phyloP scores from a whole-genome alignment of 345 rosid species.

The Eucalyptus marginata region DNA sequence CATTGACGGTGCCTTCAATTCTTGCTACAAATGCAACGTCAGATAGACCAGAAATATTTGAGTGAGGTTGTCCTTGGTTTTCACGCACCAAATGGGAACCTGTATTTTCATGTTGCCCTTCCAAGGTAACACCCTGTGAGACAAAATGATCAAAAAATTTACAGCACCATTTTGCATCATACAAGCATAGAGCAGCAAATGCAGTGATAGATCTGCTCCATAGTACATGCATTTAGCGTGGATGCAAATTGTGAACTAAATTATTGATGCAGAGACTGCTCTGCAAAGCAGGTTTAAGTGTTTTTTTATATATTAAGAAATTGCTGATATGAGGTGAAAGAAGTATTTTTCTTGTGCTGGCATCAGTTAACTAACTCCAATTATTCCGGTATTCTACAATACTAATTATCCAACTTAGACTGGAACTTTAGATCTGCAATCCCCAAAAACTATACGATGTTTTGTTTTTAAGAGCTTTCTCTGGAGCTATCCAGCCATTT shows the following conservation, averaged over 20 bases:
- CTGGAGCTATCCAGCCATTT: not conserved
- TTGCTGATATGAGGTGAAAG: not conserved
- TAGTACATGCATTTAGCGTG: not conserved
- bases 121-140: not conserved
- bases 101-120: not conserved
- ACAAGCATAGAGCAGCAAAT: not conserved
- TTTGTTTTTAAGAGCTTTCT: no score
- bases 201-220: not conserved
- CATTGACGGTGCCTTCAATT: conserved; percentile 2
- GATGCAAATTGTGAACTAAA: not conserved
- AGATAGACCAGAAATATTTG: conserved; percentile 17
- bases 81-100: not conserved
- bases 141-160: not conserved
- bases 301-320: not conserved
- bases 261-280: not conserved
- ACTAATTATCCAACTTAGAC: not conserved
- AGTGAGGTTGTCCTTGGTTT: not conserved
- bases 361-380: not conserved
- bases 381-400: not conserved
- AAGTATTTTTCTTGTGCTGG: not conserved
- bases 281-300: not conserved
- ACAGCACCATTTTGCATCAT: not conserved
- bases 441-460: not conserved
- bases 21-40: conserved; percentile 5
- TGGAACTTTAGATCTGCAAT: not conserved